phyloP scores from a whole-genome alignment of 106 monocot species.

The Acorus gramineus region DNA sequence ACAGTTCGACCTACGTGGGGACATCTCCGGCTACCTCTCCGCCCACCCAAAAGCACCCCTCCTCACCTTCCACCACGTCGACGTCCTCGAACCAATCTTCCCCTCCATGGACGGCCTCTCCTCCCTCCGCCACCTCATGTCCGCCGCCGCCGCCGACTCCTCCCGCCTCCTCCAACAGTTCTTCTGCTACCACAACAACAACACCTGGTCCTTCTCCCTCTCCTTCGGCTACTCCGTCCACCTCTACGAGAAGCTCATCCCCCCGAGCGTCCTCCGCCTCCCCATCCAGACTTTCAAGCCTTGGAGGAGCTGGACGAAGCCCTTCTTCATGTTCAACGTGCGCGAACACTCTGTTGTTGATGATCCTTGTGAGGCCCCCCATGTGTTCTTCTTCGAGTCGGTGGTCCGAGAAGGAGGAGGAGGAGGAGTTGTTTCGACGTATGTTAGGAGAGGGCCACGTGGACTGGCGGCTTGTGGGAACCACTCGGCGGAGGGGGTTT shows the following conservation, averaged over 20 bases:
- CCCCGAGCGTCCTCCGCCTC: constrained; percentile 2
- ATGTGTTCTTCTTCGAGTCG: constrained; percentile 10
- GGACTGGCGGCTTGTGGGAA: constrained; percentile 2
- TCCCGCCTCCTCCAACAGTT: constrained; percentile 14
- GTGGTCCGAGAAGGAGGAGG: background rate
- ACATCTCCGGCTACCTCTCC: constrained; percentile 13
- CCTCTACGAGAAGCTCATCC: constrained; percentile 5
- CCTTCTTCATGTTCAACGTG: constrained; percentile 14
- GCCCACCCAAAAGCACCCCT: constrained; percentile 18
- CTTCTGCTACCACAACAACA: constrained; percentile 5
- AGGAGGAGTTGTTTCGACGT: constrained; percentile 1
- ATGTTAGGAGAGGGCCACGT: constrained; percentile 3
- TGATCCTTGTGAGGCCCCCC: constrained; percentile 7
- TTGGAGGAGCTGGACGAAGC: constrained; percentile 3
- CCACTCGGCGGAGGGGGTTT: constrained; percentile 4
- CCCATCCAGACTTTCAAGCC: constrained; percentile 10
- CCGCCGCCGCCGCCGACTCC: background rate
- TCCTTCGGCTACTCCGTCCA: constrained; percentile 17
- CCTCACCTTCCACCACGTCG: constrained; percentile 15
- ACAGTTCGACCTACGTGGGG: constrained; percentile 17
- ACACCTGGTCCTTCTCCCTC: constrained; percentile 8
- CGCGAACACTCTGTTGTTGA: background rate
- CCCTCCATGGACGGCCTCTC: background rate
- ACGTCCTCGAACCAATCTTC: constrained; percentile 13
- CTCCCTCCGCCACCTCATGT: background rate